Base-by-base conservation (phyloP, 75 land plant species). In the Picea glauca region DNA sequence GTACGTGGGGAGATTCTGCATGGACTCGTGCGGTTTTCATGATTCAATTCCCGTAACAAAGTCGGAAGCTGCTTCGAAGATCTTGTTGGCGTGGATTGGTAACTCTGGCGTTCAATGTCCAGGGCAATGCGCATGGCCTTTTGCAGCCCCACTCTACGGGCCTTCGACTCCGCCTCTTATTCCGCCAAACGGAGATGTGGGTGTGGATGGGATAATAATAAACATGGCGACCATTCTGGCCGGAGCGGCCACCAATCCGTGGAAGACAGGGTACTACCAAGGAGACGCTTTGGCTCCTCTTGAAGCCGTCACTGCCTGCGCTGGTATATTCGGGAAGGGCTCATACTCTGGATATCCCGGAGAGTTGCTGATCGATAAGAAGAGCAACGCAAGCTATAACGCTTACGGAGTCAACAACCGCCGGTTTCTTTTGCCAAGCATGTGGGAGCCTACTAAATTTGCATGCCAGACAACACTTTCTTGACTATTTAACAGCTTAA, bases 1-100 rank as follows among this genome's bases (percentile, higher is more conserved):
- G 65, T 62, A 75, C 20, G 96, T 89, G 15, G 90, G 89, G 58
- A 93, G 91, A 2, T 91, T 93, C 88, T 93, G 96, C 83, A 76
- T 80, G 81, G 86, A 85, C 84, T 72, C 84, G 3, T 93, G 96
- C 82, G 96, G 87, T 65, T 60, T 74, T 35, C 95, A 93, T 76
- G 84, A 67, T 3, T 67, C 46, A 0, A 38, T 66, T 30, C 38
- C 40, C 14, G 23, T 74, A 4, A 59, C 85, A 17, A 83, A 26
- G 12, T 75, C 17, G 0, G 1, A 4, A 5, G 13, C 74, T 26
- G 78, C 88, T 8, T 35, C 72, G 3, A 83, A 32, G 84, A 18
- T 84, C 20, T 80, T 85, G 23, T 82, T 77, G 13, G 79, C 61
- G 21, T 85, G 86, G 86, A 80, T 82, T 0, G 86, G 86, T 32